Percentiles rank a stretch among this genome's conserved stretches.
These are phyloP conservation scores for Anthoceros angustus DNA, from an alignment of 225 moss, liverwort and hornwort species.

Conservation along the genomic window DNA sequence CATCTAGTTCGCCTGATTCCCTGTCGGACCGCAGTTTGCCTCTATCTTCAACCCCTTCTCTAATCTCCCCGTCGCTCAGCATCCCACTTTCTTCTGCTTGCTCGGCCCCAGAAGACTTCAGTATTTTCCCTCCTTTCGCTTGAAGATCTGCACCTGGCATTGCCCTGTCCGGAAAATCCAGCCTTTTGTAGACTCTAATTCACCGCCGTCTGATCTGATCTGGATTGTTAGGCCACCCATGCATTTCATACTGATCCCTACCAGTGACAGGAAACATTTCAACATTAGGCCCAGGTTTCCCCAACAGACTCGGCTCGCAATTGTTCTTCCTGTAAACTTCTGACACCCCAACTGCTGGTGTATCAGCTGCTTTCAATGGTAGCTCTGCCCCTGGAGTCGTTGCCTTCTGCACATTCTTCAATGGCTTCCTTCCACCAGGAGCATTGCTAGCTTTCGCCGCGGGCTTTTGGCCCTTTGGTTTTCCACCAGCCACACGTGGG, in stretches of 20 bases:
- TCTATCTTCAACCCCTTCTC: neutral
- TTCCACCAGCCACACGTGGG: constrained; percentile 32
- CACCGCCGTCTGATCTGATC: neutral
- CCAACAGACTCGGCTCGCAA: neutral
- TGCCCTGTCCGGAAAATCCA: neutral
- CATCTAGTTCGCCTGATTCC: neutral
- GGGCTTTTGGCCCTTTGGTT: constrained; percentile 23
- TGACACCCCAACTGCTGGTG: neutral
- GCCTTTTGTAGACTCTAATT: neutral
- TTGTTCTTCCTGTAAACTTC: neutral
- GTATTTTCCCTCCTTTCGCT: neutral
- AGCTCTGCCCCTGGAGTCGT: neutral
- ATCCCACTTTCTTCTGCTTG: constrained; percentile 4
- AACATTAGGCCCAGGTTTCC: neutral
- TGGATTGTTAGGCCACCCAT: neutral
- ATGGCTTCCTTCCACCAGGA: constrained; percentile 47
- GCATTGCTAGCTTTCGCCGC: constrained; percentile 35
- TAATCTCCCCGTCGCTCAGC: neutral
- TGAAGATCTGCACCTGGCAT: neutral
- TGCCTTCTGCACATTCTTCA: neutral
- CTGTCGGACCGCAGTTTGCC: neutral
- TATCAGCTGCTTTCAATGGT: neutral
- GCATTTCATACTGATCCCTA: neutral
- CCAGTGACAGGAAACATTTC: neutral
- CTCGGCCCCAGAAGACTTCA: neutral